Evolutionary conservation across 805 yeast species (phyloP).

Genomic region (Blastobotrys americana): DNA sequence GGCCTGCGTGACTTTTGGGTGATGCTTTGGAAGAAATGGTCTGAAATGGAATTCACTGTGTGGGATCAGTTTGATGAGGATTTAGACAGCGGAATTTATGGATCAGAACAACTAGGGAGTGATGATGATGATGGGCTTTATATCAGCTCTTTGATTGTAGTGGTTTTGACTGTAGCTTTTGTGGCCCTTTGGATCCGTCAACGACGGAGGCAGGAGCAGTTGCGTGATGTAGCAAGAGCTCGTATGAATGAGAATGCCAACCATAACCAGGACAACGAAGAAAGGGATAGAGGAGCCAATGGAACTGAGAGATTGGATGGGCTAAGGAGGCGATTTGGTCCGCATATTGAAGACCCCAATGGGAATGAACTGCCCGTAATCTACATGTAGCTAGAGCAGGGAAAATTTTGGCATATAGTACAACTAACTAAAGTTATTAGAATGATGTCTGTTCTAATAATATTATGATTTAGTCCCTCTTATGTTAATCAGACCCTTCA

Average conservation of each 20-base stretch:
- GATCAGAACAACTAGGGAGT: background rate
- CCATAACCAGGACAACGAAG: slow-evolving; percentile 9
- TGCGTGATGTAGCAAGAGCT: slow-evolving; percentile 1
- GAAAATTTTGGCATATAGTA: too few relatives aligned
- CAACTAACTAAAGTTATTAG: background rate
- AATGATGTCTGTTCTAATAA: too few relatives aligned
- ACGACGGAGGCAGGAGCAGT: slow-evolving; percentile 1
- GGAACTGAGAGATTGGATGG: slow-evolving; percentile 6
- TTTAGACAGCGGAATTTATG: background rate
- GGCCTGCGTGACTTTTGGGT: slow-evolving; percentile 13
- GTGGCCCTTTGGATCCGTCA: slow-evolving; percentile 1
- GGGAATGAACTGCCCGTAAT: background rate
- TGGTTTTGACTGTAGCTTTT: slow-evolving; percentile 4
- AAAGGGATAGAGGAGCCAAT: too few relatives aligned
- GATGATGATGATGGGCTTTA: slow-evolving; percentile 5
- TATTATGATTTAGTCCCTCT: too few relatives aligned
- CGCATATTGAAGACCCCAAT: slow-evolving; percentile 1
- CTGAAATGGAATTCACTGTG: slow-evolving; percentile 12
- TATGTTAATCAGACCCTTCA: too few relatives aligned
- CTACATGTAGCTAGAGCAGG: too few relatives aligned
- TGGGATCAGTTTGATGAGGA: slow-evolving; percentile 12
- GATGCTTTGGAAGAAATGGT: slow-evolving; percentile 15
- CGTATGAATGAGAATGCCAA: too few relatives aligned
- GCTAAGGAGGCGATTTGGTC: slow-evolving; percentile 2
- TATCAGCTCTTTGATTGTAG: background rate